Evolutionary conservation across 768 basidiomycete species (phyloP), one percentile per base, ranked within the genome.

Genomic region (Gloeopeniophorella convolvens): DNA sequence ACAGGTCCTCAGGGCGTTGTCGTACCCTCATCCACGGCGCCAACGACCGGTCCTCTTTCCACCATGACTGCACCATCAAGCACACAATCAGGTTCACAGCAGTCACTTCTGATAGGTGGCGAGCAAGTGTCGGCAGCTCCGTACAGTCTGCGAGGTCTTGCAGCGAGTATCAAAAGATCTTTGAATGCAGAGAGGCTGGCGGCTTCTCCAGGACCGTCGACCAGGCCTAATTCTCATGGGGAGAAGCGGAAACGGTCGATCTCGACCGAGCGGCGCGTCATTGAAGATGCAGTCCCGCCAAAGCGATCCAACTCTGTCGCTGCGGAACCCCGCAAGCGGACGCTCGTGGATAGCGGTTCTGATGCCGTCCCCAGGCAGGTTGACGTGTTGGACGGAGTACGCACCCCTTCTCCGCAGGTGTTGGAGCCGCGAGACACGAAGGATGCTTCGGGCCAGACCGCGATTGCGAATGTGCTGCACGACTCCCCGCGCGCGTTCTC

Each of bases 91-190:
- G 20, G 21, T 13, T 11, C 49, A 3, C 12, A 33, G 27, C 45
- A 48, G 18, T 53, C 51, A 13, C 48, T 54, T 33, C 28, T 53
- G 41, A 37, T 54, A 12, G 30, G 27, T n/a, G 30, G 46, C 18
- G 47, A 48, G 30, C 34, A 48, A 13, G 48, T 43, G 36, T 37
- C 46, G 21, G 18, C 46, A 12, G 18, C 35, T 35, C 18, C 39
- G 24, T 54, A 54, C 24, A 43, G 46, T 9, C 36, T 54, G 30
- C 46, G 31, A 21, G 52, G 52, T 18, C 52, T 54, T 39, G 52
- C 52, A 8, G 46, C 52, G 27, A 54, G 52, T 42, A 48, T 54
- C 3, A 48, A 54, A 15, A 45, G 52, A 21, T 48, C 52, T 44
- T 15, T 54, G 31, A 54, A 44, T 34, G 52, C 52, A 16, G 52